A percentile compares a stretch with the other conserved stretches of the same genome.
Evolutionary conservation across 768 basidiomycete genomes (phyloP).

Genomic region (Tulasnella sp.): DNA sequence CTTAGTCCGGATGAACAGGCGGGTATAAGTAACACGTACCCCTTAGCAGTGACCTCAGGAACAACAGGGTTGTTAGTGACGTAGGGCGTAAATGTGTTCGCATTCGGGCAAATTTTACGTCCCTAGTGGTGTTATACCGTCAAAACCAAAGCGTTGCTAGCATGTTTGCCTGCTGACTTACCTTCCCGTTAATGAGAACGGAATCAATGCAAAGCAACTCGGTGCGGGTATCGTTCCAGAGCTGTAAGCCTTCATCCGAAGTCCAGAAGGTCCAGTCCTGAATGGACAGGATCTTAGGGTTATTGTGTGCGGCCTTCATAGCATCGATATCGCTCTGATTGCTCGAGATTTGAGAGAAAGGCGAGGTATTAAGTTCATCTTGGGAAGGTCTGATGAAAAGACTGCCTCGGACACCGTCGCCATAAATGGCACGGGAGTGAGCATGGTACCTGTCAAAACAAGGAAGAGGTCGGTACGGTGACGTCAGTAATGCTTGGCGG

Average conservation of each 20-base stretch:
- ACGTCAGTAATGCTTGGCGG: no score
- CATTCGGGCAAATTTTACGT: background rate
- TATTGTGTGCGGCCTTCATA: conserved; percentile 2
- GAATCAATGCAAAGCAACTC: conserved; percentile 13
- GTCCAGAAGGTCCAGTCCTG: background rate
- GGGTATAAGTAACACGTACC: background rate
- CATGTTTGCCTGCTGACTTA: no score
- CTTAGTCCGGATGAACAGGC: background rate
- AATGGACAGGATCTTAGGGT: background rate
- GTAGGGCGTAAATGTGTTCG: conserved; percentile 1
- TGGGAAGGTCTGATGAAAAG: background rate
- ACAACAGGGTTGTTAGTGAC: background rate
- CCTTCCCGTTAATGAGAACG: conserved; percentile 1
- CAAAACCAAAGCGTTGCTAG: background rate
- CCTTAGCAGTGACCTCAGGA: background rate
- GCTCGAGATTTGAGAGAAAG: conserved; percentile 2
- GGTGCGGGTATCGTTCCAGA: background rate
- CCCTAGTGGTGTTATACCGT: background rate
- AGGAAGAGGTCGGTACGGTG: no score
- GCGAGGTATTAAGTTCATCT: background rate
- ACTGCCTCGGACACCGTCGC: background rate
- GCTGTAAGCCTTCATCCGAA: background rate
- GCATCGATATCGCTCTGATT: background rate
- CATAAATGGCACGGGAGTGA: conserved; percentile 4
- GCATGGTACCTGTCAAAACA: no score